These are phyloP conservation scores for Starmera caribaea DNA, from an alignment of 805 yeast species.

Conservation along the genomic window DNA sequence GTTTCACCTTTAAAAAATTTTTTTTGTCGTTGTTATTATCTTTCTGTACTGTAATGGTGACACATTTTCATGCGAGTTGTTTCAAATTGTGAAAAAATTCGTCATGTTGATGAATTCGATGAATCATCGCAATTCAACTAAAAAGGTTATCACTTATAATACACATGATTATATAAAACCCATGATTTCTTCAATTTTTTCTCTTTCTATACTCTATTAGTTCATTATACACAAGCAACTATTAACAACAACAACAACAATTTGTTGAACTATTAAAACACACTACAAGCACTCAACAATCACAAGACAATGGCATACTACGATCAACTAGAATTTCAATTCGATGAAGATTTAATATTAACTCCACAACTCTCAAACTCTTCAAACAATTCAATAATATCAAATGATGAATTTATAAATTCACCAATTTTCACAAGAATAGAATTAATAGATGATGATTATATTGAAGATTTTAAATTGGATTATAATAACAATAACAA, in stretches of 20 bases:
- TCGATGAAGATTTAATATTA: neutral
- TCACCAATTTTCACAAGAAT: neutral
- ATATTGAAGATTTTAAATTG: neutral
- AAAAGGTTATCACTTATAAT: no score
- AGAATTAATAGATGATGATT: neutral
- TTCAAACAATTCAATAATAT: neutral
- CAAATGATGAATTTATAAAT: neutral
- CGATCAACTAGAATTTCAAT: slow-evolving; percentile 1
- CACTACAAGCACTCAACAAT: neutral
- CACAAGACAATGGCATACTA: neutral
- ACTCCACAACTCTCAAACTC: neutral
- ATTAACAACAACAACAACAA: neutral
- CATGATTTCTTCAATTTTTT: no score
- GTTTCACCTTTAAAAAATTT: no score
- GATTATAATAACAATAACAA: neutral
- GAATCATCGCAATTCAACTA: no score
- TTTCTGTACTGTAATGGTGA: no score
- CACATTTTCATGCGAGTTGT: no score
- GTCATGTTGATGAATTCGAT: no score
- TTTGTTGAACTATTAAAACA: neutral
- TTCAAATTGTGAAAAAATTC: no score
- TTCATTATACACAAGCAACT: neutral
- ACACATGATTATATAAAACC: no score
- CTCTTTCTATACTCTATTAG: no score
- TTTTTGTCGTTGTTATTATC: no score